These are phyloP conservation scores for Exophiala bonariae DNA, from an alignment of 2,329 filamentous ascomycete genomes.

Conservation along the genomic window DNA sequence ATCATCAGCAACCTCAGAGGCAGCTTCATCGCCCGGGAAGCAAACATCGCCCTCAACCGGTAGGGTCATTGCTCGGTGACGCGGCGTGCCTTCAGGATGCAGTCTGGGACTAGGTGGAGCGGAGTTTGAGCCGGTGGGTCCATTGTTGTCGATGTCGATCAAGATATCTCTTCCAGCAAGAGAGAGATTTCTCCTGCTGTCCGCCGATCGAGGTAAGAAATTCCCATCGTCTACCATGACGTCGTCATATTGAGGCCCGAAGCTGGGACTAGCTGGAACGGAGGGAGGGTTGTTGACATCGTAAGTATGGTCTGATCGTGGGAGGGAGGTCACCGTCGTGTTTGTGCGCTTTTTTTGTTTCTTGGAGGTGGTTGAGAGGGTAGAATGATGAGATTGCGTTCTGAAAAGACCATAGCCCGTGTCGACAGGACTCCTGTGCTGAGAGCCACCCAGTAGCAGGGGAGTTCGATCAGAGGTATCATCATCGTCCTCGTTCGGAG, in stretches of 20 bases:
- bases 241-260: slow-evolving; percentile 54
- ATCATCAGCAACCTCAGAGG: slow-evolving; percentile 80
- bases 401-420: slow-evolving; percentile 24
- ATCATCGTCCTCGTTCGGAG: slow-evolving; percentile 5
- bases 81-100: slow-evolving; percentile 33
- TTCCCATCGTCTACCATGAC: slow-evolving; percentile 45
- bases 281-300: slow-evolving; percentile 68
- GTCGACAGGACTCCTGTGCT: slow-evolving; percentile 22
- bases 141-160: slow-evolving; percentile 45
- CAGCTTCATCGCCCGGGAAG: slow-evolving; percentile 75
- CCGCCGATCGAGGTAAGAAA: slow-evolving; percentile 39
- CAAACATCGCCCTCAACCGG: slow-evolving; percentile 85
- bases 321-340: slow-evolving; percentile 15
- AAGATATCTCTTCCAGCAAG: slow-evolving; percentile 39
- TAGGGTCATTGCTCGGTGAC: slow-evolving; percentile 56
- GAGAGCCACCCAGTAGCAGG: slow-evolving; percentile 43
- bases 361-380: slow-evolving; percentile 18
- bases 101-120: slow-evolving; percentile 41
- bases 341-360: slow-evolving; percentile 17
- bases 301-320: slow-evolving; percentile 43
- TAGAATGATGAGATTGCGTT: slow-evolving; percentile 23
- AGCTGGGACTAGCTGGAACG: slow-evolving; percentile 57
- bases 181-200: slow-evolving; percentile 35
- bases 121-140: slow-evolving; percentile 27
- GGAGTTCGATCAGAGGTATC: slow-evolving; percentile 52